phyloP scores from a whole-genome alignment of 2,329 filamentous ascomycete species.

The Neurospora sp. region DNA sequence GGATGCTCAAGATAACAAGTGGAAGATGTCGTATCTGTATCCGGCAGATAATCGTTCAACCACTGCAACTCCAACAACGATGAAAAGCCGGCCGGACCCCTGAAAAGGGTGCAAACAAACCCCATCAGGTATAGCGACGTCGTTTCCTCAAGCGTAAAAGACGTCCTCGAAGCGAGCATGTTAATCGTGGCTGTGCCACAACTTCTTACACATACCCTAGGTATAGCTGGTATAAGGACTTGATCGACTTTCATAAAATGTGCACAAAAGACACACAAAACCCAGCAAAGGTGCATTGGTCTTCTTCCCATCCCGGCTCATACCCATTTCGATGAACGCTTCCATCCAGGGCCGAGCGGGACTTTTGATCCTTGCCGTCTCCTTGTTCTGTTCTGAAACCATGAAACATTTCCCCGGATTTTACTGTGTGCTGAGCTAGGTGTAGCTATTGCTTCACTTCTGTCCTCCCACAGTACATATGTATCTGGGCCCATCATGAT shows the following conservation, averaged over 20 bases:
- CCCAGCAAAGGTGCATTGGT: background rate
- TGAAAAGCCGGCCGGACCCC: background rate
- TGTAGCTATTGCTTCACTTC: no score
- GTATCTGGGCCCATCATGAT: no score
- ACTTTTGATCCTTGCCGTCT: background rate
- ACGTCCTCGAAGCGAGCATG: background rate
- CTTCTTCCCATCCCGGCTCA: background rate
- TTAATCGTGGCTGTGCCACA: background rate
- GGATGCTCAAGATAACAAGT: background rate
- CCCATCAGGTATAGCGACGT: background rate
- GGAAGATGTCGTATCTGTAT: background rate
- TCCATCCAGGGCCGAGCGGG: background rate
- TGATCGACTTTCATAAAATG: background rate
- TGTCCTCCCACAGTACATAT: no score
- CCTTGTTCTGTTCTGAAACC: background rate
- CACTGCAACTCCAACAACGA: background rate
- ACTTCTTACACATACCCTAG: background rate
- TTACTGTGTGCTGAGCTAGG: background rate
- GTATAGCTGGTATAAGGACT: background rate
- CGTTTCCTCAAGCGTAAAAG: background rate
- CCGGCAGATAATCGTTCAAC: background rate
- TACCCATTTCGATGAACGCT: background rate
- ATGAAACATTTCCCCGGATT: background rate
- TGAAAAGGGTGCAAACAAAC: background rate
- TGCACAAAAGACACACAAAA: background rate